phyloP scores from a whole-genome alignment of 2,329 filamentous ascomycete species.

The Colletotrichum shisoi region DNA sequence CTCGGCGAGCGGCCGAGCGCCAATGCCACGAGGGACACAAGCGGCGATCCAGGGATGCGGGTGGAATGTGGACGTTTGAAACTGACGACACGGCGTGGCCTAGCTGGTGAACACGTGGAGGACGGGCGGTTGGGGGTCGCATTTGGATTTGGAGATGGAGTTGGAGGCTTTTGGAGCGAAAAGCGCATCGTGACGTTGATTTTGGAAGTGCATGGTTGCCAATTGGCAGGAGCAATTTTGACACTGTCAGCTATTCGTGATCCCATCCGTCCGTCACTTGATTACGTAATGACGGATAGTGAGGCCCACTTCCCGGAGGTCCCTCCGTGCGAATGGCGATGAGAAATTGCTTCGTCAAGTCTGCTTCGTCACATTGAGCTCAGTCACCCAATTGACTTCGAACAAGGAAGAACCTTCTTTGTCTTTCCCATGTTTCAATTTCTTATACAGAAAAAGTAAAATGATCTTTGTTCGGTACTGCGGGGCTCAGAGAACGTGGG shows the following conservation, averaged over 20 bases:
- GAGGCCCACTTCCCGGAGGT: too few species aligned
- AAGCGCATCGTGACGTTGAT: conserved; percentile 15
- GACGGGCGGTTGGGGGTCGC: conserved; percentile 11
- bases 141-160: conserved; percentile 2
- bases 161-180: background rate
- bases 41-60: background rate
- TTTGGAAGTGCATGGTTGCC: background rate
- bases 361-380: too few species aligned
- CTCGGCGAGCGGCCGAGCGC: conserved; percentile 4
- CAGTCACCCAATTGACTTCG: too few species aligned
- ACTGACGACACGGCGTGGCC: background rate
- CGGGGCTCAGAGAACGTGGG: too few species aligned
- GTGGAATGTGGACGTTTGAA: background rate
- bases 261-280: too few species aligned
- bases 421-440: too few species aligned
- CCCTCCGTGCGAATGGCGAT: too few species aligned
- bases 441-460: too few species aligned
- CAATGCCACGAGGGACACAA: conserved; percentile 7
- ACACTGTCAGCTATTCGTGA: background rate
- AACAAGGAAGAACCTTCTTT: too few species aligned
- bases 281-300: too few species aligned
- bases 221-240: background rate
- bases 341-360: too few species aligned
- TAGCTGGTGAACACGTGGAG: conserved; percentile 11
- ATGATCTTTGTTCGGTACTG: too few species aligned